Conservation (phyloP, 2,329 filamentous ascomycete genomes). For the Fusarium oxysporum region DNA sequence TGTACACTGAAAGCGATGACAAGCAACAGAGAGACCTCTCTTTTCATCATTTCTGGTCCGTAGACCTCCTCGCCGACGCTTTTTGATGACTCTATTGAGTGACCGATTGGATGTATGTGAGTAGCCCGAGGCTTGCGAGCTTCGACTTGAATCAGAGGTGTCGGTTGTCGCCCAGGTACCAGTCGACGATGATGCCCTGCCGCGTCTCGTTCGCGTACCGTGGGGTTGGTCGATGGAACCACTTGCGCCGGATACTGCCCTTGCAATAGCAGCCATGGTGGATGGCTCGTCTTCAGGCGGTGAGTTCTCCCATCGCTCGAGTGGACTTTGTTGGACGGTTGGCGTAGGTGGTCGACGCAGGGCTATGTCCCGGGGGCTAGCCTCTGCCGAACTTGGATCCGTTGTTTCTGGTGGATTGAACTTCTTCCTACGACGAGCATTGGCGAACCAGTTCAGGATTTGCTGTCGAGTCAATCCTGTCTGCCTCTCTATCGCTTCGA, state of each 20-base stretch:
- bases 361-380: neutral
- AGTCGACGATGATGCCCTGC: slow-evolving; percentile 14
- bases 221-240: neutral
- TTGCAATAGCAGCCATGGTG: slow-evolving; percentile 45
- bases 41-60: neutral
- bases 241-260: slow-evolving; percentile 32
- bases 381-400: neutral
- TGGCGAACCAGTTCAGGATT: slow-evolving; percentile 89
- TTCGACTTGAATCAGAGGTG: slow-evolving; percentile 10
- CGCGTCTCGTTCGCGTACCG: fast-evolving
- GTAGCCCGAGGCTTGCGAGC: neutral
- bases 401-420: neutral
- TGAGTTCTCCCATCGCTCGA: slow-evolving; percentile 50
- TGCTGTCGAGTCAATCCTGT: slow-evolving; percentile 83
- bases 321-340: slow-evolving; percentile 43
- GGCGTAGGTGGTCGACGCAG: slow-evolving; percentile 60
- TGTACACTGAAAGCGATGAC: slow-evolving; percentile 53
- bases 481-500: slow-evolving; percentile 75
- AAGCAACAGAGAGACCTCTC: neutral
- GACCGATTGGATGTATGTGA: neutral
- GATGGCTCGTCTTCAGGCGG: slow-evolving; percentile 50
- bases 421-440: slow-evolving; percentile 83
- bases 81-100: neutral
- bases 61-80: neutral
- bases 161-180: slow-evolving; percentile 17